Evolutionary conservation across 2,329 filamentous ascomycete genomes (phyloP).

Genomic region (Coniochaeta sp.): DNA sequence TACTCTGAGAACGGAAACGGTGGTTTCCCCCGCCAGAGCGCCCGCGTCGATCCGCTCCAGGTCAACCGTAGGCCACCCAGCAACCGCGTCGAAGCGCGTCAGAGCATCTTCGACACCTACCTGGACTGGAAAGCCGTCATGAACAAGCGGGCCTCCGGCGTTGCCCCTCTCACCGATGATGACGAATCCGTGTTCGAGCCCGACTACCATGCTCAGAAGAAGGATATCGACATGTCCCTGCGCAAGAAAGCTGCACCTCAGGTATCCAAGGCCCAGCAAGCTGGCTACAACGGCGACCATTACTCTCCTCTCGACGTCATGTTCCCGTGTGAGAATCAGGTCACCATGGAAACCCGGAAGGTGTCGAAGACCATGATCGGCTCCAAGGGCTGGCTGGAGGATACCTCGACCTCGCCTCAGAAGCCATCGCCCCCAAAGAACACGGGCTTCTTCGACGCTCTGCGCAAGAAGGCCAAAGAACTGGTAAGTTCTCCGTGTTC

Average conservation of each 20-base stretch:
- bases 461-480: conserved; percentile 47
- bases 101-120: conserved; percentile 11
- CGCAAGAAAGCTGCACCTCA: neutral
- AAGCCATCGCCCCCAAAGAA: conserved; percentile 20
- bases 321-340: conserved; percentile 28
- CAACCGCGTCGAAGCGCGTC: neutral
- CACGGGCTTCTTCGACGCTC: conserved; percentile 34
- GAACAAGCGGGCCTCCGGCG: neutral
- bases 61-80: conserved; percentile 11
- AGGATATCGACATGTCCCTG: neutral
- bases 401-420: conserved; percentile 23
- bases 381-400: conserved; percentile 50
- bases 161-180: neutral
- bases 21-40: neutral
- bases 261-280: neutral
- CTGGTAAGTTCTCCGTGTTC: conserved; percentile 32
- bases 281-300: conserved; percentile 10
- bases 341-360: conserved; percentile 25
- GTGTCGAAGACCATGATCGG: conserved; percentile 46
- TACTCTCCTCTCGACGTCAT: conserved; percentile 38
- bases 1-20: conserved; percentile 18
- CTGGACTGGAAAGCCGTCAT: conserved; percentile 3
- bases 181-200: neutral
- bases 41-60: conserved; percentile 21
- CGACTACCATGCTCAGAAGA: conserved; percentile 1